Percentiles rank a stretch among this genome's conserved stretches.
Conservation (phyloP, 495 filamentous ascomycete species). For the Aeminium ludgeri region DNA sequence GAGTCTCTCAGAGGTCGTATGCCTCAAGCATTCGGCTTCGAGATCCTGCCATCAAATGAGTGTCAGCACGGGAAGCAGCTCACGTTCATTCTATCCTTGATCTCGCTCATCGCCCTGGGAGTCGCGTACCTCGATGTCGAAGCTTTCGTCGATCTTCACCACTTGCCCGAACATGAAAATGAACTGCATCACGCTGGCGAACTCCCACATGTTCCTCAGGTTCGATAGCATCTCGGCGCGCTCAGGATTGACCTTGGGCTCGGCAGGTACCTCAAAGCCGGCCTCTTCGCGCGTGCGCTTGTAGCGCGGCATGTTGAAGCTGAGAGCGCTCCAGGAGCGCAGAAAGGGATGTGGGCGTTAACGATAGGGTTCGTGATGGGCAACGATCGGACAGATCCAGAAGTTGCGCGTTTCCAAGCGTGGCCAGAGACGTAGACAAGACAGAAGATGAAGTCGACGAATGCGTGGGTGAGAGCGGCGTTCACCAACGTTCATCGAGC, state of each 20-base stretch:
- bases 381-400: not conserved
- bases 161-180: slow-evolving; percentile 74
- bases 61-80: slow-evolving; percentile 1
- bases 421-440: too few relatives aligned
- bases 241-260: slow-evolving; percentile 4
- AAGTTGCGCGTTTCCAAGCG: too few relatives aligned
- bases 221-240: slow-evolving; percentile 20
- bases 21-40: slow-evolving; percentile 72
- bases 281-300: slow-evolving; percentile 14
- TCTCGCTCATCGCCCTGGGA: too few relatives aligned
- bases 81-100: not conserved
- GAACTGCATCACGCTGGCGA: slow-evolving; percentile 87
- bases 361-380: not conserved
- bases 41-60: slow-evolving; percentile 50
- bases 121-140: slow-evolving; percentile 63
- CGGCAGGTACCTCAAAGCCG: slow-evolving; percentile 8
- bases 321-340: not conserved
- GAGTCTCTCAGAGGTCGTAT: slow-evolving; percentile 51
- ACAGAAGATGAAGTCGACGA: too few relatives aligned
- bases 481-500: too few relatives aligned
- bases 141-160: slow-evolving; percentile 72
- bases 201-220: slow-evolving; percentile 83
- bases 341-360: not conserved
- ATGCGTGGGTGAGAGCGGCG: too few relatives aligned
- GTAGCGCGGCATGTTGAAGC: slow-evolving; percentile 15